Evolutionary conservation across 2,329 filamentous ascomycete species (phyloP).

Genomic region (Sporothrix luriei): DNA sequence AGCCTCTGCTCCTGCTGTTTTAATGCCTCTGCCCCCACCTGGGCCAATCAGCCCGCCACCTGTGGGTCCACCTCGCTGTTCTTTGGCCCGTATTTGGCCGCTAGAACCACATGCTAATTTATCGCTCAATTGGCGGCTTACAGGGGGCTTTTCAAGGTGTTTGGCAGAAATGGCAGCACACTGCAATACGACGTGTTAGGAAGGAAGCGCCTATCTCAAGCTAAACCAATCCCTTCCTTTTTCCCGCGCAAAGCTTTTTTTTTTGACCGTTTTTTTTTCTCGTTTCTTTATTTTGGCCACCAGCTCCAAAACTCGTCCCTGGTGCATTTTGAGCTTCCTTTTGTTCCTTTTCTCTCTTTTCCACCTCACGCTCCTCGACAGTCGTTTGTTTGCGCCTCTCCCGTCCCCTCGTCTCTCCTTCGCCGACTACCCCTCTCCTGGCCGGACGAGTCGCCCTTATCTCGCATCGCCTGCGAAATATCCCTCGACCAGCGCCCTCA

Average conservation of each 20-base stretch:
- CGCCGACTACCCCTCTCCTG: conserved; percentile 1
- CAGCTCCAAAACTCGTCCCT: conserved; percentile 17
- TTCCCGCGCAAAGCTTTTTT: conserved; percentile 28
- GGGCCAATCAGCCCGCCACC: not conserved
- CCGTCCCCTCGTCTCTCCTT: not conserved
- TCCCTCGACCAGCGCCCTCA: not conserved
- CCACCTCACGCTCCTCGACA: not conserved
- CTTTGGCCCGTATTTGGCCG: conserved; percentile 31
- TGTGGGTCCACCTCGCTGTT: conserved; percentile 11
- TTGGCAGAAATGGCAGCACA: not conserved
- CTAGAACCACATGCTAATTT: conserved; percentile 34
- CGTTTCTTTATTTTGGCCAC: conserved; percentile 19
- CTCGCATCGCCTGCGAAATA: conserved; percentile 21
- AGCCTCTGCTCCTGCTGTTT: not conserved
- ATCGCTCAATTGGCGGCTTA: conserved; percentile 33
- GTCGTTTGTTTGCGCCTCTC: not conserved
- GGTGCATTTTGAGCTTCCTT: conserved; percentile 11
- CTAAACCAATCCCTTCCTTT: conserved; percentile 25
- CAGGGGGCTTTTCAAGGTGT: conserved; percentile 1
- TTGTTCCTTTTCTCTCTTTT: conserved; percentile 18
- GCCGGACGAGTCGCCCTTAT: not conserved
- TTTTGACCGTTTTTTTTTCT: conserved; percentile 22
- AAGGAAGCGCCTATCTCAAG: conserved; percentile 28
- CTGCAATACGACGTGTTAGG: not conserved
- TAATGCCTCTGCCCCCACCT: conserved; percentile 23